These are phyloP conservation scores for Pseudomassariella vexata DNA, from an alignment of 2,329 filamentous ascomycete species.

Conservation along the genomic window DNA sequence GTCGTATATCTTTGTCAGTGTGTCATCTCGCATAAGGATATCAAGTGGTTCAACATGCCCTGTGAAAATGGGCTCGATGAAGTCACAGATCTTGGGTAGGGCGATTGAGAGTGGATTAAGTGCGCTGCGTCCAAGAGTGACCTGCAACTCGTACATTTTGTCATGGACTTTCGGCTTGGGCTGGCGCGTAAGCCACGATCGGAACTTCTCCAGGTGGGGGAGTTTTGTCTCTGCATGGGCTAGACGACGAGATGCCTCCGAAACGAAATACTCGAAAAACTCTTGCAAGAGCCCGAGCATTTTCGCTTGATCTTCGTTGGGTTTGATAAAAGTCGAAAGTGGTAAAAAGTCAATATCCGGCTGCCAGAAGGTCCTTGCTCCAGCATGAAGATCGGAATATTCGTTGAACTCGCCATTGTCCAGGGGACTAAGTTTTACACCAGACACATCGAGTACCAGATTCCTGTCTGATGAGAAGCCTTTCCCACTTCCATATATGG, in stretches of 20 bases:
- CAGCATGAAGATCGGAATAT: neutral
- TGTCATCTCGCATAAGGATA: neutral
- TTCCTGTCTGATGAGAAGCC: no score
- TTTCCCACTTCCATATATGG: neutral
- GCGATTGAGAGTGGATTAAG: neutral
- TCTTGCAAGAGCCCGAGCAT: no score
- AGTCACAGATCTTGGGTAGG: no score
- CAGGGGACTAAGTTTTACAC: neutral
- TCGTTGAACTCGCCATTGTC: neutral
- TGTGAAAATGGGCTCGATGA: neutral
- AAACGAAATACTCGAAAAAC: no score
- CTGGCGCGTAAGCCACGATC: neutral
- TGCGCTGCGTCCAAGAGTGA: neutral
- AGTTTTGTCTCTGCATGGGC: no score
- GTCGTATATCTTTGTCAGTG: neutral
- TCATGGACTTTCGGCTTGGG: neutral
- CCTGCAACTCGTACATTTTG: neutral
- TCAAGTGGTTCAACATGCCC: neutral
- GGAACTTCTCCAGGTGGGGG: neutral
- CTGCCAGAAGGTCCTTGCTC: neutral
- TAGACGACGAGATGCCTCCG: no score
- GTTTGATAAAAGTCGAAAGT: slow-evolving; percentile 1
- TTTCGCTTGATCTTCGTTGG: neutral
- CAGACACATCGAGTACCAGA: neutral
- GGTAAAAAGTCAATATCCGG: neutral